Conservation (phyloP, 2,329 filamentous ascomycete species). For the Pseudocercospora musae region DNA sequence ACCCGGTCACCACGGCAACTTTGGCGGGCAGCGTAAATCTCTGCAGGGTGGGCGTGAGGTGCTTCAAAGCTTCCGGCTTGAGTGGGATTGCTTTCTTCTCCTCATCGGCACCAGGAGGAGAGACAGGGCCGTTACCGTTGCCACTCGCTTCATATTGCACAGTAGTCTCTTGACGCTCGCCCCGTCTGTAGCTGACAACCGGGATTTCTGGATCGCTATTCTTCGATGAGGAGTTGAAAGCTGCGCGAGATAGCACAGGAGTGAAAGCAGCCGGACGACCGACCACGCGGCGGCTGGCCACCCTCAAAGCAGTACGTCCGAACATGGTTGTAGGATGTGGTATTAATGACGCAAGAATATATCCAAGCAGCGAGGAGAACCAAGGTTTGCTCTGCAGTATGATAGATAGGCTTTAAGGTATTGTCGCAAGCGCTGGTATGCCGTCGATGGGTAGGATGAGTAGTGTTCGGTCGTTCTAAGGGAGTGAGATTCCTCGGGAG, state of each 20-base stretch:
- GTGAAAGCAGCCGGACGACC: conserved; percentile 14
- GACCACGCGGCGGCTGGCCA: conserved; percentile 16
- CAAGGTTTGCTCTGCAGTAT: neutral
- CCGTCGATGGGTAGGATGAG: neutral
- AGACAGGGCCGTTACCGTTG: conserved; percentile 30
- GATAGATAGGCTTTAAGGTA: neutral
- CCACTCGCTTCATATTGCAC: conserved; percentile 26
- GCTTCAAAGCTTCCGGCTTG: conserved; percentile 41
- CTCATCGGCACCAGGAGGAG: conserved; percentile 33
- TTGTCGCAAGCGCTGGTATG: neutral
- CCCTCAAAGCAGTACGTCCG: conserved; percentile 20
- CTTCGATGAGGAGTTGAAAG: conserved; percentile 27
- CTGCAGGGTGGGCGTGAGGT: conserved; percentile 62
- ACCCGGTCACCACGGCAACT: conserved; percentile 68
- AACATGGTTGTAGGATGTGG: conserved; percentile 18
- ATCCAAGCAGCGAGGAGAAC: neutral
- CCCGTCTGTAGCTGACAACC: conserved; percentile 33
- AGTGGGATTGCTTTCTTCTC: conserved; percentile 33
- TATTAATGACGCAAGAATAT: neutral
- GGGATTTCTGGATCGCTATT: conserved; percentile 30
- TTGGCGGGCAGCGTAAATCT: conserved; percentile 64
- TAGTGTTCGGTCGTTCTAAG: neutral
- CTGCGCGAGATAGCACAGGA: conserved; percentile 21
- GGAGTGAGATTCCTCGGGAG: neutral
- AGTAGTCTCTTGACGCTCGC: conserved; percentile 31